Percentiles rank a stretch among this genome's conserved stretches.
phyloP scores from a whole-genome alignment of 305 asterid species.

The Rubia balearica region DNA sequence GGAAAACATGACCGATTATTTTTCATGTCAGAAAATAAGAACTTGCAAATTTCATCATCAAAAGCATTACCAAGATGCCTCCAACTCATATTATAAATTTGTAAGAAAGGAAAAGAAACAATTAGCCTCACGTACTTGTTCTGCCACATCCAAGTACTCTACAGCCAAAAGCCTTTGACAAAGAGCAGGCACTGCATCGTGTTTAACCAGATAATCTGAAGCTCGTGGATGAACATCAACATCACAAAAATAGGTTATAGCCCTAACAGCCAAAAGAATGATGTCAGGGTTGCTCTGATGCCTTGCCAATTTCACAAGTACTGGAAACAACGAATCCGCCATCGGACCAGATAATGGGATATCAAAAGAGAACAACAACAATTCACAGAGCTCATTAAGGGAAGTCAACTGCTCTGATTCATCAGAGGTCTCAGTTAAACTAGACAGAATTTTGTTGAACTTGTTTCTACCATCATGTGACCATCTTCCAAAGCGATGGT shows the following conservation, averaged over 20 bases:
- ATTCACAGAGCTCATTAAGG: conserved; percentile 85
- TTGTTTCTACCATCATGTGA: conserved; percentile 52
- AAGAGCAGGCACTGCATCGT: conserved; percentile 75
- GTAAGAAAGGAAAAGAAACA: conserved; percentile 1
- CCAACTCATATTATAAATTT: background rate
- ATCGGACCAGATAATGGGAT: conserved; percentile 61
- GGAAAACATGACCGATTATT: conserved; percentile 17
- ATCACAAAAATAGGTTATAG: conserved; percentile 90
- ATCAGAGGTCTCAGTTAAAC: conserved; percentile 53
- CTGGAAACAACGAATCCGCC: conserved; percentile 73
- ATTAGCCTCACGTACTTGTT: conserved; percentile 56
- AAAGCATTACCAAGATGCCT: background rate
- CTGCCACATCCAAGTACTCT: conserved; percentile 92
- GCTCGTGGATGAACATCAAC: conserved; percentile 76
- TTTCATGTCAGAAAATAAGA: conserved; percentile 8
- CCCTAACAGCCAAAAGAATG: conserved; percentile 81
- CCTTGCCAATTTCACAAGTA: conserved; percentile 70
- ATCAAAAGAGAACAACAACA: conserved; percentile 75
- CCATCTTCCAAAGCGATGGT: conserved; percentile 48
- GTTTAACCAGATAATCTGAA: conserved; percentile 66
- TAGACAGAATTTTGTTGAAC: conserved; percentile 54
- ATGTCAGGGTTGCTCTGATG: conserved; percentile 65
- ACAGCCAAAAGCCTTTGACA: conserved; percentile 76
- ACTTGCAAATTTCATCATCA: background rate
- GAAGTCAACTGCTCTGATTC: conserved; percentile 77